Evolutionary conservation across 208 protist species (phyloP).

Genomic region (Trypanosoma rangeli): DNA sequence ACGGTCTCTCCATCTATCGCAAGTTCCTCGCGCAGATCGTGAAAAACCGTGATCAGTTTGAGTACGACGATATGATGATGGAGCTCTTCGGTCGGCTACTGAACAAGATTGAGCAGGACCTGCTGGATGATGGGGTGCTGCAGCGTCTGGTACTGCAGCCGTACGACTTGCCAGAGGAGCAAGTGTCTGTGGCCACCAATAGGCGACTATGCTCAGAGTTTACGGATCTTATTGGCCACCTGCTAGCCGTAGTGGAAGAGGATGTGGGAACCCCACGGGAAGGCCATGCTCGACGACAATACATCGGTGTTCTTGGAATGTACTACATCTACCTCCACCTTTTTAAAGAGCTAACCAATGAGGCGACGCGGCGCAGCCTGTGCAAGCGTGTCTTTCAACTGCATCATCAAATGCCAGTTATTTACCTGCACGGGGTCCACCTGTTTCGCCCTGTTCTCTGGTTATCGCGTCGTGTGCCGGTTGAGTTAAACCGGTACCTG

Average conservation of each 20-base stretch:
- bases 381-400: conserved; percentile 48
- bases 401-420: conserved; percentile 41
- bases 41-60: conserved; percentile 42
- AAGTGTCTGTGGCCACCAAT: conserved; percentile 45
- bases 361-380: conserved; percentile 1
- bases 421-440: conserved; percentile 35
- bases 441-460: conserved; percentile 25
- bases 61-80: conserved; percentile 38
- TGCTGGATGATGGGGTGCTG: conserved; percentile 78
- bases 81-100: conserved; percentile 58
- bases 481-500: conserved; percentile 19
- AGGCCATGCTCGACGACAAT: conserved; percentile 36
- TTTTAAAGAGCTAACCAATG: conserved; percentile 28
- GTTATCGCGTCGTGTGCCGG: conserved; percentile 32
- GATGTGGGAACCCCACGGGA: conserved; percentile 38
- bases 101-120: conserved; percentile 52
- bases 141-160: conserved; percentile 46
- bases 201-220: conserved; percentile 66
- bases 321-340: conserved; percentile 63
- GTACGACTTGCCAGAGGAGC: conserved; percentile 54
- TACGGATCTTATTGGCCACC: conserved; percentile 31
- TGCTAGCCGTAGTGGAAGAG: conserved; percentile 26
- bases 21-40: conserved; percentile 58
- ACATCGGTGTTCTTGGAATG: conserved; percentile 65
- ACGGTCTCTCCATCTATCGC: conserved; percentile 64